phyloP scores from a whole-genome alignment of 2,329 filamentous ascomycete genomes.

The Neoscytalidium dimidiatum region DNA sequence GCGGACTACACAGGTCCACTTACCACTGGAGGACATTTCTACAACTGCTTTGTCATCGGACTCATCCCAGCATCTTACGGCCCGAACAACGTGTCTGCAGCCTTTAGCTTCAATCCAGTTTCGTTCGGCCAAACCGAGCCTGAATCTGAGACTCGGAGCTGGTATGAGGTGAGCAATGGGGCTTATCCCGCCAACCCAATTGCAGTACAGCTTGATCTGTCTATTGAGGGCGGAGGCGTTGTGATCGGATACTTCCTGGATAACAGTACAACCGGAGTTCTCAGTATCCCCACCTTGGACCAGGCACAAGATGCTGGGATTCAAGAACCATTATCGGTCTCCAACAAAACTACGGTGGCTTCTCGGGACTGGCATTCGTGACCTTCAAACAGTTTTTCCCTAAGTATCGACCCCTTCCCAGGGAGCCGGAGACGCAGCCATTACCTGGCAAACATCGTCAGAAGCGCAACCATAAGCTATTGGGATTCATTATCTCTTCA shows the following conservation, averaged over 20 bases:
- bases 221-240: conserved; percentile 24
- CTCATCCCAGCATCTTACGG: conserved; percentile 26
- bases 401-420: conserved; percentile 27
- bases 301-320: conserved; percentile 48
- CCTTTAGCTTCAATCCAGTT: neutral
- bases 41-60: conserved; percentile 46
- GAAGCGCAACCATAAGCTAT: conserved; percentile 16
- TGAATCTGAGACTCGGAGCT: conserved; percentile 20
- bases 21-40: conserved; percentile 45
- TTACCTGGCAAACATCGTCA: conserved; percentile 27
- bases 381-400: conserved; percentile 28
- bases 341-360: conserved; percentile 27
- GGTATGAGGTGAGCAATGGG: conserved; percentile 24
- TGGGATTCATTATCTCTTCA: conserved; percentile 14
- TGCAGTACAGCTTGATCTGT: conserved; percentile 27
- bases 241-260: conserved; percentile 47
- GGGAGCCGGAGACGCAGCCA: conserved; percentile 26
- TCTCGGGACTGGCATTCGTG: conserved; percentile 28
- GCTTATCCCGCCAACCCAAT: conserved; percentile 30
- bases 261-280: conserved; percentile 41
- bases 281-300: conserved; percentile 44
- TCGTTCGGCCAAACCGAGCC: neutral
- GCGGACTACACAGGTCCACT: conserved; percentile 30
- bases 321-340: conserved; percentile 64
- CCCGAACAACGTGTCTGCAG: neutral